Evolutionary conservation across 2,329 filamentous ascomycete genomes (phyloP), one percentile per base, ranked within the genome.

Genomic region (Nothomitra cinnamomea): DNA sequence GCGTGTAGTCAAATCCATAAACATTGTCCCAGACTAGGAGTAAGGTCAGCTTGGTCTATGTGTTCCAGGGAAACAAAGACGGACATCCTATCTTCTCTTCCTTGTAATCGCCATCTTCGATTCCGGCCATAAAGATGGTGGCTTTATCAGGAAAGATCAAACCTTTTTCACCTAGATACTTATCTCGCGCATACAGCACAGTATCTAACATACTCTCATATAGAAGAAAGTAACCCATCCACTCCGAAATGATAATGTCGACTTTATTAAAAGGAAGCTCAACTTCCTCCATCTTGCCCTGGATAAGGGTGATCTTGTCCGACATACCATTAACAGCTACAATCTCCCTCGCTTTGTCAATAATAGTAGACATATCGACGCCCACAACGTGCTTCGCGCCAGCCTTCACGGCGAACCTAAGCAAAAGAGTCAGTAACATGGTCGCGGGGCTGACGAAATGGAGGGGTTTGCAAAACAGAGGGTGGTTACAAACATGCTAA

Each of bases 261-360:
- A 98, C 92, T 72, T 96, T 86, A 64, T 87, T 84, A 70, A 85
- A 95, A 19, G 92, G 92, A 58, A 98, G 76, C 64, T 85, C 76
- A 47, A 98, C 88, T 73, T 98, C 92, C 74, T 98, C 92, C 92
- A 98, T 98, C 79, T 98, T 98, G 68, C 92, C 92, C 74, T 96
- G 92, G 59, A 98, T 79, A 56, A 98, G 80, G 53, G 92, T 96
- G 68, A 98, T 95, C 79, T 95, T 94, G 73, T 90, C 85, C 53
- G 83, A 78, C 77, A 98, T 81, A 62, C 90, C 89, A 69, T 98
- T 98, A 61, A 77, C 78, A 66, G 81, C 81, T 65, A 96, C 92
- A 60, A 98, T 98, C 75, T 96, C 86, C 64, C 82, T 82, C 45
- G 92, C 92, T 77, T 98, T 98, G 72, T 94, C 87, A 72, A 98